These are phyloP conservation scores for Fonsecaea multimorphosa DNA, from an alignment of 2,329 filamentous ascomycete species.

Conservation along the genomic window DNA sequence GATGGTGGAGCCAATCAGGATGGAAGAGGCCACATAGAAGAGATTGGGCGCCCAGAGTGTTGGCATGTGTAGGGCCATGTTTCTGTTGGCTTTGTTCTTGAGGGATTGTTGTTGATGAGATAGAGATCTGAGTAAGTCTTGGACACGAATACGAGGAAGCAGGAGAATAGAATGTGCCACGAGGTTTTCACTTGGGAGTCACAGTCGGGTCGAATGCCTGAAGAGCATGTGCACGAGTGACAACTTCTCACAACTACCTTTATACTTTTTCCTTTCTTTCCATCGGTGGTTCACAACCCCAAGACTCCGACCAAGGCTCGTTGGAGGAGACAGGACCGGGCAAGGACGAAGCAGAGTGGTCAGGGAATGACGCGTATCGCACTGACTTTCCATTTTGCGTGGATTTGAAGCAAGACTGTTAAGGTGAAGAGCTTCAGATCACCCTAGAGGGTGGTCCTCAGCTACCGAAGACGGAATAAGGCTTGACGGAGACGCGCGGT, in stretches of 20 bases:
- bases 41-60: constrained; percentile 10
- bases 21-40: constrained; percentile 26
- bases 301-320: constrained; percentile 1
- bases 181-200: not conserved
- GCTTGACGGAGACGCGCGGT: not conserved
- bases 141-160: not conserved
- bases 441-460: not conserved
- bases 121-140: not conserved
- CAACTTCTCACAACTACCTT: not conserved
- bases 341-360: constrained; percentile 3
- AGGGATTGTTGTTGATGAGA: not conserved
- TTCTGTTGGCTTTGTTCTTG: not conserved
- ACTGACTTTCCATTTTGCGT: not conserved
- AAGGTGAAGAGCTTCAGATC: not conserved
- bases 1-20: constrained; percentile 26
- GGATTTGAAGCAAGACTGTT: not conserved
- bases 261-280: not conserved
- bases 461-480: constrained; percentile 9
- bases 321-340: not conserved
- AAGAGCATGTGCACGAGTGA: not conserved
- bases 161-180: not conserved
- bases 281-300: not conserved
- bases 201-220: not conserved
- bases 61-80: constrained; percentile 21
- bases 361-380: constrained; percentile 5